These are phyloP conservation scores for Paramecium primaurelia DNA, from an alignment of 73 alveolate species.

Conservation along the genomic window DNA sequence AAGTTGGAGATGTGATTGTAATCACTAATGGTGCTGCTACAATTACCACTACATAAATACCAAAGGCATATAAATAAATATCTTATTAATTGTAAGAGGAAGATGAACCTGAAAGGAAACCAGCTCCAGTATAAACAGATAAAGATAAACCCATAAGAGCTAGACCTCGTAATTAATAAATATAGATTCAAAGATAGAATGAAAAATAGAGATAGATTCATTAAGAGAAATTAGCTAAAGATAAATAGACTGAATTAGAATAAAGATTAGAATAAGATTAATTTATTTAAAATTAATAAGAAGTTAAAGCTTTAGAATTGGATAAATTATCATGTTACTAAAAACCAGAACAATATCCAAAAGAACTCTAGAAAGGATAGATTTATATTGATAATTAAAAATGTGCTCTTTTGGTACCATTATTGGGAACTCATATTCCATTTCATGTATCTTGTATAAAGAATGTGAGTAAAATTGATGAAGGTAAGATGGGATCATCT, in stretches of 20 bases:
- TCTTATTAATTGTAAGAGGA: slow-evolving; percentile 74
- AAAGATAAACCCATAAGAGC: slow-evolving; percentile 1
- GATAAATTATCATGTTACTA: slow-evolving; percentile 76
- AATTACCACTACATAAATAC: slow-evolving; percentile 59
- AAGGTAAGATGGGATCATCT: slow-evolving; percentile 71
- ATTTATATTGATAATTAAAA: slow-evolving; percentile 75
- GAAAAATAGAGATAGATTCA: slow-evolving; percentile 81
- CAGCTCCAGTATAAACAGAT: not conserved
- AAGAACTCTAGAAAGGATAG: slow-evolving; percentile 75
- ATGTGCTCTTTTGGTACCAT: slow-evolving; percentile 88
- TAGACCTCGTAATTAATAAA: slow-evolving; percentile 68
- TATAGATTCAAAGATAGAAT: slow-evolving; percentile 67
- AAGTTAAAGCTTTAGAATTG: slow-evolving; percentile 76
- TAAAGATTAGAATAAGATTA: slow-evolving; percentile 73
- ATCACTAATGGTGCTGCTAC: slow-evolving; percentile 51
- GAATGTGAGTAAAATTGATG: slow-evolving; percentile 84
- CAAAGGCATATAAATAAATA: slow-evolving; percentile 65
- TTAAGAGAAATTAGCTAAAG: slow-evolving; percentile 75
- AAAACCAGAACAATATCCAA: slow-evolving; percentile 79
- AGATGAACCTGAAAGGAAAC: slow-evolving; percentile 52
- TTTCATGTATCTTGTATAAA: slow-evolving; percentile 89
- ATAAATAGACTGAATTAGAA: slow-evolving; percentile 81
- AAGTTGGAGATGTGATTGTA: slow-evolving; percentile 50
- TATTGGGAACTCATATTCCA: slow-evolving; percentile 77
- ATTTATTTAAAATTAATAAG: slow-evolving; percentile 66